phyloP scores from a whole-genome alignment of 371 early-diverging fungal species.

The Mucor irregularis region DNA sequence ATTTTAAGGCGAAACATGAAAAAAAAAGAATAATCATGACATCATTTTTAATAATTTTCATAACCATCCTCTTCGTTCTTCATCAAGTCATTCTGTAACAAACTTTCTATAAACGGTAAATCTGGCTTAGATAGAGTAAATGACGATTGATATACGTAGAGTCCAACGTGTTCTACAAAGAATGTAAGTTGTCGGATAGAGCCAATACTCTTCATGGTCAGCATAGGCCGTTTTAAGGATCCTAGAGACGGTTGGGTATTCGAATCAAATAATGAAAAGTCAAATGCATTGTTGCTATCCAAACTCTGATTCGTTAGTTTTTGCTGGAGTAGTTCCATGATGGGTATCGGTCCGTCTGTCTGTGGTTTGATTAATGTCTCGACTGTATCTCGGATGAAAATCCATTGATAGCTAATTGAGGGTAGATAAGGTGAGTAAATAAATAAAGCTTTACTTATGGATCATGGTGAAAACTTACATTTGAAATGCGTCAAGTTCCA shows the following conservation, averaged over 20 bases:
- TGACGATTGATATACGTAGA: conserved; percentile 73
- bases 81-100: conserved; percentile 74
- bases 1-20: neutral
- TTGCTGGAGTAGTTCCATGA: conserved; percentile 53
- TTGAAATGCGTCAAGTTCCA: conserved; percentile 83
- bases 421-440: neutral
- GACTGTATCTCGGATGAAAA: conserved; percentile 85
- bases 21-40: conserved; percentile 1
- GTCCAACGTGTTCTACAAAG: conserved; percentile 74
- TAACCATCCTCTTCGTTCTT: conserved; percentile 46
- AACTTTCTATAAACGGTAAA: conserved; percentile 69
- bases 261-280: conserved; percentile 16
- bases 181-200: conserved; percentile 70
- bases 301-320: too few relatives aligned
- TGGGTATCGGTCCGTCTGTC: conserved; percentile 51
- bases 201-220: conserved; percentile 69
- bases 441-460: neutral
- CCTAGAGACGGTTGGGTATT: conserved; percentile 34
- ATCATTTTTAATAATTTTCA: neutral
- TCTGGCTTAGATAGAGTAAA: conserved; percentile 74
- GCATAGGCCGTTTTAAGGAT: conserved; percentile 68
- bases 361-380: conserved; percentile 55
- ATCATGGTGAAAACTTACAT: conserved; percentile 63
- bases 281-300: conserved; percentile 16
- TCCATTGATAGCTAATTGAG: conserved; percentile 82